Conservation (phyloP, 768 basidiomycete species). For the Termitomyces sp. region DNA sequence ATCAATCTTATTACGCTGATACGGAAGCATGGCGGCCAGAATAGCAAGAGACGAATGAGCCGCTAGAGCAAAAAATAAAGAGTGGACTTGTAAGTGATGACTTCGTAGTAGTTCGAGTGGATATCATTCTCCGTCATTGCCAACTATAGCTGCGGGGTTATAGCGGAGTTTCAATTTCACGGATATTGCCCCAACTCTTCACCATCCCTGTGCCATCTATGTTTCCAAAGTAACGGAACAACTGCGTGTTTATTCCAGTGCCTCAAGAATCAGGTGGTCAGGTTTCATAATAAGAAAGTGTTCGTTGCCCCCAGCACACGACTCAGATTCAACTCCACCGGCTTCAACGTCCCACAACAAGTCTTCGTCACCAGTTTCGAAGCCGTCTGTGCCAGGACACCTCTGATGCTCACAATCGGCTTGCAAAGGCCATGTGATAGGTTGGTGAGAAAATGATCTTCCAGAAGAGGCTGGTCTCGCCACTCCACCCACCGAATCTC, state of each 20-base stretch:
- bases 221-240: constrained; percentile 6
- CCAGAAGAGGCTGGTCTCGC: constrained; percentile 2
- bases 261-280: not conserved
- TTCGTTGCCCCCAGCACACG: constrained; percentile 2
- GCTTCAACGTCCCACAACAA: constrained; percentile 3
- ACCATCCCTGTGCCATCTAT: not conserved
- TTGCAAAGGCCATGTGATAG: constrained; percentile 14
- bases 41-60: constrained; percentile 21
- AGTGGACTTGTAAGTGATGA: constrained; percentile 11
- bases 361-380: constrained; percentile 12
- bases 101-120: constrained; percentile 14
- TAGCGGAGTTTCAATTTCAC: constrained; percentile 21
- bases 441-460: constrained; percentile 7
- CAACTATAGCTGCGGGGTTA: constrained; percentile 22
- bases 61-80: constrained; percentile 16
- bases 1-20: constrained; percentile 89
- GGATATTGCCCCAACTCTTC: constrained; percentile 5
- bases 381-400: constrained; percentile 3
- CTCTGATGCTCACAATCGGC: constrained; percentile 4
- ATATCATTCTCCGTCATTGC: constrained; percentile 11
- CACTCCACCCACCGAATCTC: constrained; percentile 13
- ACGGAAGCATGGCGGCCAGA: constrained; percentile 57
- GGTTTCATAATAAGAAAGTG: constrained; percentile 7
- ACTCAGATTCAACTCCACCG: not conserved
- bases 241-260: not conserved